phyloP scores from a whole-genome alignment of 768 basidiomycete species.

The Auricularia sp. region DNA sequence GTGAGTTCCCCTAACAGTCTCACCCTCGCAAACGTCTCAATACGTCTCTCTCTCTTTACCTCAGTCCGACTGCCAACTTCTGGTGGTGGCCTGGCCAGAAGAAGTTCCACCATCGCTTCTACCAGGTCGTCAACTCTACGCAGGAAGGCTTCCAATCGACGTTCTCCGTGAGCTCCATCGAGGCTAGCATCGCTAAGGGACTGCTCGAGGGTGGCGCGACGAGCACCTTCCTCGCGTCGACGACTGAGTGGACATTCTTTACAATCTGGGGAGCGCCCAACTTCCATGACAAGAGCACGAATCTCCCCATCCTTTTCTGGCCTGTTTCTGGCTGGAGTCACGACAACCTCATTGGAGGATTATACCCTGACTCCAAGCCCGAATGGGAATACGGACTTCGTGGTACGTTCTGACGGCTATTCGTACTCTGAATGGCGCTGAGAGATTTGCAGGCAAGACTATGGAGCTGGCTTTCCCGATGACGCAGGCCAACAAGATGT shows the following conservation, averaged over 20 bases:
- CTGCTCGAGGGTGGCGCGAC: background rate
- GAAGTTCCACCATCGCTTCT: constrained; percentile 2
- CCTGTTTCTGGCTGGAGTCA: background rate
- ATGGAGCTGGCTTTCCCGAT: background rate
- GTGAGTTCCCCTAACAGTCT: background rate
- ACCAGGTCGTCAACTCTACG: background rate
- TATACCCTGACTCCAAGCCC: background rate
- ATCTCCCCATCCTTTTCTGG: constrained; percentile 1
- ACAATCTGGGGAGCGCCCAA: background rate
- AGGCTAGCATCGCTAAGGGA: background rate
- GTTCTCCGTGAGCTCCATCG: background rate
- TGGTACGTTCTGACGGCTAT: background rate
- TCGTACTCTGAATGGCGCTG: background rate
- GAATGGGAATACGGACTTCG: background rate
- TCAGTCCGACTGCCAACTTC: background rate
- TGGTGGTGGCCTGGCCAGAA: constrained; percentile 2
- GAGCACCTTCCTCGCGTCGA: background rate
- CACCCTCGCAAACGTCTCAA: background rate
- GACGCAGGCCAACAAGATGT: background rate
- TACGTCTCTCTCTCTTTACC: background rate
- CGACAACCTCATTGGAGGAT: background rate
- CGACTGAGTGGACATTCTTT: constrained; percentile 1
- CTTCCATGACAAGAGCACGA: constrained; percentile 1
- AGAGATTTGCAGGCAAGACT: background rate
- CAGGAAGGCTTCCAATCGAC: constrained; percentile 1